phyloP scores from a whole-genome alignment of 805 yeast genomes.

The Lipomyces sp. region DNA sequence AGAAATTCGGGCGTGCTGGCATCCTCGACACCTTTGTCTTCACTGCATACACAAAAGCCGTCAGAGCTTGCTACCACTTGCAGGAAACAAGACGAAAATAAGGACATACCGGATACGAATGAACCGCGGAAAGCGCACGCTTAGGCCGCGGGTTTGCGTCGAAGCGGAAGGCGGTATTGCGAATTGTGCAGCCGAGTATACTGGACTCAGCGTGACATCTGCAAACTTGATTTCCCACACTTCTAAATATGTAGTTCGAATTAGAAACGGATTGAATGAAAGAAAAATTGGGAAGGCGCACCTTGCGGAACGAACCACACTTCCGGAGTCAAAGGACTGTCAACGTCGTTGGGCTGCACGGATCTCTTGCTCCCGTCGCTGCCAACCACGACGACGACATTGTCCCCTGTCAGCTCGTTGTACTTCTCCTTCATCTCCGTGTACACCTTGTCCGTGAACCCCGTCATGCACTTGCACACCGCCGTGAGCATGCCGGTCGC shows the following conservation, averaged over 20 bases:
- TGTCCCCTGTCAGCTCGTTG: conserved; percentile 11
- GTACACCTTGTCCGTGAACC: conserved; percentile 31
- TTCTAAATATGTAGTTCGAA: too few species aligned
- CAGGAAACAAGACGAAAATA: background rate
- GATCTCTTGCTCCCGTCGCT: background rate
- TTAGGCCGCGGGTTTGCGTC: conserved; percentile 23
- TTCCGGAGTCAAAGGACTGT: conserved; percentile 28
- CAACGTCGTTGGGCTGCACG: conserved; percentile 13
- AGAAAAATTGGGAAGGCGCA: background rate
- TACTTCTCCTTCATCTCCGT: conserved; percentile 26
- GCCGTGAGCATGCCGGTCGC: conserved; percentile 28
- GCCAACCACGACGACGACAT: background rate
- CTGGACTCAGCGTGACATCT: conserved; percentile 30
- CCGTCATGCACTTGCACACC: conserved; percentile 34
- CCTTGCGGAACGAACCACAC: conserved; percentile 30
- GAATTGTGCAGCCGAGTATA: conserved; percentile 29
- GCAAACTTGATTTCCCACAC: conserved; percentile 33
- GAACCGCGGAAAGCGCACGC: conserved; percentile 33
- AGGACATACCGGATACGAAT: conserved; percentile 17
- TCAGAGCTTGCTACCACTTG: too few species aligned
- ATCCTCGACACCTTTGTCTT: conserved; percentile 29
- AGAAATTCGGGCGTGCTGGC: conserved; percentile 30
- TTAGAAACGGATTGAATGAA: background rate
- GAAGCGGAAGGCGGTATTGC: background rate
- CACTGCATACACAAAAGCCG: too few species aligned